phyloP scores from a whole-genome alignment of 2,329 filamentous ascomycete species.

The Fusarium hostae region DNA sequence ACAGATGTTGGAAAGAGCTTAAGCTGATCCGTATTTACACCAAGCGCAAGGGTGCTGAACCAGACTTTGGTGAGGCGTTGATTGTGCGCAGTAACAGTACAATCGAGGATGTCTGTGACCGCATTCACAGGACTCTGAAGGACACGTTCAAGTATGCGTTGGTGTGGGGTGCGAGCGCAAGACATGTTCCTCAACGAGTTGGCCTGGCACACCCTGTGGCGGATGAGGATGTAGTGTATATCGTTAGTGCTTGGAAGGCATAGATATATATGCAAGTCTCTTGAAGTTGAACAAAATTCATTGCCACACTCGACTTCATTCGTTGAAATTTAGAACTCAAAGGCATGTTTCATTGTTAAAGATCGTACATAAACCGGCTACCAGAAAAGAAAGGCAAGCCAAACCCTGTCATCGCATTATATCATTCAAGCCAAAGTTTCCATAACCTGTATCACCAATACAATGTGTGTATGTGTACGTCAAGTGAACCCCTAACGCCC shows the following conservation, averaged over 20 bases:
- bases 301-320: neutral
- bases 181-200: constrained; percentile 93
- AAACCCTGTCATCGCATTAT: constrained; percentile 44
- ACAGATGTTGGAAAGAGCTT: constrained; percentile 94
- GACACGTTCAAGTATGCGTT: constrained; percentile 99
- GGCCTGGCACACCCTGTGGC: constrained; percentile 83
- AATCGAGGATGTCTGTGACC: constrained; percentile 97
- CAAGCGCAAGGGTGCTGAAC: constrained; percentile 92
- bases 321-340: neutral
- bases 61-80: constrained; percentile 88
- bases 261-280: constrained; percentile 47
- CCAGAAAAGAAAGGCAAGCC: constrained; percentile 33
- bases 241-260: constrained; percentile 72
- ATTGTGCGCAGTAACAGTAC: constrained; percentile 90
- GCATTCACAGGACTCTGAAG: constrained; percentile 92
- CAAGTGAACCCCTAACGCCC: constrained; percentile 40
- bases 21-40: constrained; percentile 93
- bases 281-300: constrained; percentile 12
- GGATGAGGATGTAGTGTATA: constrained; percentile 76
- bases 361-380: constrained; percentile 37
- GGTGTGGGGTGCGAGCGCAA: constrained; percentile 96
- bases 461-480: constrained; percentile 21
- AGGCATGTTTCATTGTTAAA: constrained; percentile 33
- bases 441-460: constrained; percentile 35
- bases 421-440: constrained; percentile 44